Conservation (phyloP, 192 early-diverging fungal genomes). For the Helicostylum pulchrum region DNA sequence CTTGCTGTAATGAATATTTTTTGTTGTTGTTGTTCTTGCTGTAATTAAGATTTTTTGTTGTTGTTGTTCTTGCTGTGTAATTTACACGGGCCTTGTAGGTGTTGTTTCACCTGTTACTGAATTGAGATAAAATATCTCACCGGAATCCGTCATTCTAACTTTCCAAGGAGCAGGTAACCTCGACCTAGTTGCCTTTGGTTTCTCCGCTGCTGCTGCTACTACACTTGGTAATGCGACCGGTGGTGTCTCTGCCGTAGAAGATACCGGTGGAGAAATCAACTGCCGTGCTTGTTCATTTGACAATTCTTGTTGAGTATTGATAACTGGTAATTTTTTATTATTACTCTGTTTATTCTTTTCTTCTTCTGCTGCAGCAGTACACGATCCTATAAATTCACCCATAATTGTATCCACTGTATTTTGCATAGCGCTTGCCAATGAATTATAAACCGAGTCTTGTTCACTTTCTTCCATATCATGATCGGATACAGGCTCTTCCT, state of each 20-base stretch:
- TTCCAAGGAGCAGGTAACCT: not conserved
- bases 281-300: not conserved
- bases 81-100: not conserved
- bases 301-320: not conserved
- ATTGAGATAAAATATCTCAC: not conserved
- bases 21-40: no score
- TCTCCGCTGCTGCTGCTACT: no score
- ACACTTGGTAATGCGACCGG: not conserved
- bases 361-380: no score
- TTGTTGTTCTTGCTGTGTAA: no score
- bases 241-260: no score
- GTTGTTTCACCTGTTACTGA: not conserved
- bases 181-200: not conserved
- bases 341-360: no score
- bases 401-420: no score
- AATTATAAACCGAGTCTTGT: not conserved
- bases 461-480: not conserved
- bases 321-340: no score
- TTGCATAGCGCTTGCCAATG: not conserved
- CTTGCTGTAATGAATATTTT: no score
- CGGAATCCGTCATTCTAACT: not conserved
- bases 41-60: no score
- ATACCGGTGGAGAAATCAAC: no score
- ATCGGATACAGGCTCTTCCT: not conserved
- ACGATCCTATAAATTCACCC: no score